These are phyloP conservation scores for Cucumis cinereus DNA, from an alignment of 306 rosid species.

Conservation along the genomic window DNA sequence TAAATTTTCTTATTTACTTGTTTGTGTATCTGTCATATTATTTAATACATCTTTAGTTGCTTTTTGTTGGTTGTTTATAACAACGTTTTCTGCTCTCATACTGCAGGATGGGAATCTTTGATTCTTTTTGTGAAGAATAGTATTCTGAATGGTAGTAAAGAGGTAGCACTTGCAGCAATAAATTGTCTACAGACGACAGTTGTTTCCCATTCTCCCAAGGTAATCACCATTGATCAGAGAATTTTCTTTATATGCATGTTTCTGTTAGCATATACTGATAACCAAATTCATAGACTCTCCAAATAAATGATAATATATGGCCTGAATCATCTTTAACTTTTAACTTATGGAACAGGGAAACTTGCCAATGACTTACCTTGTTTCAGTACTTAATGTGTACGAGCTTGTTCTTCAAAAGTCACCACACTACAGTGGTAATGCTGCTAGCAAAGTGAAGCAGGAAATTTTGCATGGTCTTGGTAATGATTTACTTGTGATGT, in stretches of 20 bases:
- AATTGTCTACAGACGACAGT: slow-evolving; percentile 78
- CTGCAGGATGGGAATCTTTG: slow-evolving; percentile 89
- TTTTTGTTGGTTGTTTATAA: slow-evolving; percentile 5
- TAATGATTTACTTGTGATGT: slow-evolving; percentile 32
- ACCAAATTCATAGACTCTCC: not conserved
- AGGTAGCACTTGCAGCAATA: slow-evolving; percentile 93
- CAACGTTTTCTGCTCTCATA: slow-evolving; percentile 2
- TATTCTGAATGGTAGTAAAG: slow-evolving; percentile 73
- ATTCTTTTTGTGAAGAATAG: slow-evolving; percentile 78
- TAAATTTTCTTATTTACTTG: not conserved
- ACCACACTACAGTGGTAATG: slow-evolving; percentile 41
- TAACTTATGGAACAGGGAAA: slow-evolving; percentile 58
- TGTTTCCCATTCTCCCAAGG: slow-evolving; percentile 83
- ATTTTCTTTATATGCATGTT: slow-evolving; percentile 4
- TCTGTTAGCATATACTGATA: not conserved
- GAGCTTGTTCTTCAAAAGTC: slow-evolving; percentile 69
- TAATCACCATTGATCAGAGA: slow-evolving; percentile 14
- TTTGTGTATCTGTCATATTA: not conserved
- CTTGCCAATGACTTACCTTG: slow-evolving; percentile 69
- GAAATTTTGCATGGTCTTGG: slow-evolving; percentile 90
- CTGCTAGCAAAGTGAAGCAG: slow-evolving; percentile 79
- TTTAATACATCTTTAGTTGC: not conserved
- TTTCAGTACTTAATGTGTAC: slow-evolving; percentile 63
- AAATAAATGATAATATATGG: not conserved
- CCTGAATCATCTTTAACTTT: slow-evolving; percentile 12